A percentile compares a stretch with the other conserved stretches of the same genome.
Conservation (phyloP, 345 rosid species). For the Eucalyptus cloeziana region DNA sequence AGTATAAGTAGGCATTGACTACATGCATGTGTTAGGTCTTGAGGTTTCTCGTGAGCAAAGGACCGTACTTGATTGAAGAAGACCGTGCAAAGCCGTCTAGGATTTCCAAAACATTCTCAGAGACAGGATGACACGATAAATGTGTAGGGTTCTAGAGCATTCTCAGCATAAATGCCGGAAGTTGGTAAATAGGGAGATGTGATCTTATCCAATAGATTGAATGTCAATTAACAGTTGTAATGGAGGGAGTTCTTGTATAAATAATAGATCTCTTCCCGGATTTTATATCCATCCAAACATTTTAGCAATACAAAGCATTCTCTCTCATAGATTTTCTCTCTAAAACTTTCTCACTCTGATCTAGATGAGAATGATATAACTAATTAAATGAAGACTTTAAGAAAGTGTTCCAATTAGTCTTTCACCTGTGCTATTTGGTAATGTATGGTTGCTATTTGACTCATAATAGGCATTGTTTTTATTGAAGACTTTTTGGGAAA, state of each 20-base stretch:
- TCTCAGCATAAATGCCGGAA: background rate
- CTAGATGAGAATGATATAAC: background rate
- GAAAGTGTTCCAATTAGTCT: background rate
- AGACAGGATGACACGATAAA: background rate
- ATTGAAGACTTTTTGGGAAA: background rate
- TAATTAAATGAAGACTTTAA: no score
- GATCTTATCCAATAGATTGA: background rate
- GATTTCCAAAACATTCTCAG: background rate
- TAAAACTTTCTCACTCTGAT: no score
- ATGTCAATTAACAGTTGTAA: background rate
- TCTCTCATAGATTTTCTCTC: accelerated
- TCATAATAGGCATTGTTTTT: background rate
- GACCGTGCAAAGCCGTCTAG: background rate
- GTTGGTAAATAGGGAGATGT: background rate
- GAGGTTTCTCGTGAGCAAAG: no score
- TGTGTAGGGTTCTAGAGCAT: background rate
- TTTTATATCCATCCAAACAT: no score
- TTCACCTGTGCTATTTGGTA: background rate
- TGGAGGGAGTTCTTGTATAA: background rate
- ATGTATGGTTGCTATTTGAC: background rate
- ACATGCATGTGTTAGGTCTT: background rate
- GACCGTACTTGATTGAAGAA: background rate
- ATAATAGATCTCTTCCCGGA: no score
- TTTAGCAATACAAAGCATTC: no score
- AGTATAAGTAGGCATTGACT: background rate